Conservation (phyloP, 805 yeast species). For the Metschnikowia rubicola region DNA sequence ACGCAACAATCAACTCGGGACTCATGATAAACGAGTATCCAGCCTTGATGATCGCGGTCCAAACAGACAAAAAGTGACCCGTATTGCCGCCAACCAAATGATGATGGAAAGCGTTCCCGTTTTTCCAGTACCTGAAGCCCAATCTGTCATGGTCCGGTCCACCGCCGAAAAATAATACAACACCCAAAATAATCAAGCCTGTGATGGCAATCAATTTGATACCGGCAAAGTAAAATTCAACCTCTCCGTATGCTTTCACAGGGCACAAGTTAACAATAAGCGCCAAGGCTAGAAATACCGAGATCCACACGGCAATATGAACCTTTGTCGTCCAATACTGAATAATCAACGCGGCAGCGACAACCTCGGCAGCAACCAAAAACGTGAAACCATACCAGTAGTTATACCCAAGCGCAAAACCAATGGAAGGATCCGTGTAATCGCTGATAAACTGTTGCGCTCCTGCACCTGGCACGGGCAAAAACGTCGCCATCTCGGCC, state of each 20-base stretch:
- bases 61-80: conserved; percentile 21
- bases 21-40: conserved; percentile 26
- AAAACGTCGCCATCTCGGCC: conserved; percentile 21
- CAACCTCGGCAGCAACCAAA: conserved; percentile 20
- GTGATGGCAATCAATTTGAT: conserved; percentile 19
- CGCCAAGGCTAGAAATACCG: conserved; percentile 23
- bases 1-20: conserved; percentile 54
- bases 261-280: conserved; percentile 17
- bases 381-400: conserved; percentile 20
- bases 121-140: conserved; percentile 22
- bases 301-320: conserved; percentile 38
- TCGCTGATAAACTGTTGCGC: conserved; percentile 19
- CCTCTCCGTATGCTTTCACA: conserved; percentile 17
- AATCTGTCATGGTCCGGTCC: conserved; percentile 21
- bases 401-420: conserved; percentile 21
- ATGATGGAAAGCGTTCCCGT: conserved; percentile 32
- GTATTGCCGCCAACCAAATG: conserved; percentile 37
- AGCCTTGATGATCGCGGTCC: conserved; percentile 27
- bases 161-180: conserved; percentile 20
- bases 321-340: conserved; percentile 23
- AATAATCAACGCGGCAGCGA: conserved; percentile 18
- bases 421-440: conserved; percentile 18
- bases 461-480: conserved; percentile 22
- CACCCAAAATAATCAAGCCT: conserved; percentile 20
- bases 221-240: conserved; percentile 19